Base-by-base conservation (phyloP, 768 basidiomycete genomes). In the Termitomyces sp. region DNA sequence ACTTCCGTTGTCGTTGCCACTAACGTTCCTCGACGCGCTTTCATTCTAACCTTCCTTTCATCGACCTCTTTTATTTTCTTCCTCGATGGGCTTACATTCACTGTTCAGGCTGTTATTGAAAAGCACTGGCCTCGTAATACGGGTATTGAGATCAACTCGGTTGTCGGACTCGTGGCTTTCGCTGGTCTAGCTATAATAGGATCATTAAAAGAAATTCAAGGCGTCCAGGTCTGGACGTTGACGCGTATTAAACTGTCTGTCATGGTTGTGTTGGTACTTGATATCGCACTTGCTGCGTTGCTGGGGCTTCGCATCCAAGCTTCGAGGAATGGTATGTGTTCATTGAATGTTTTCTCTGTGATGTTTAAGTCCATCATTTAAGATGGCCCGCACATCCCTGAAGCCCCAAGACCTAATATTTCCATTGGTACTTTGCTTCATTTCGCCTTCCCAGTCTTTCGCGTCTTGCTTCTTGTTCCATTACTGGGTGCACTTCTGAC, bases 151-250 rank as follows among this genome's bases (percentile, higher is more conserved):
- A 69, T 85, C 66, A 88, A 81, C 62, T 75, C 89, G 41, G 65
- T 91, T 42, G 67, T 86, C 43, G 91, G 89, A 53, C 76, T 91
- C 32, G 64, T 82, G 41, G 87, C 85, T 4, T 90, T 89, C 62
- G 73, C 83, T 35, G 86, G 87, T 37, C 73, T 93, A 48, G 87
- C 89, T 14, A 83, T 84, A 10, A 73, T 91, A 43, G 91, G 91
- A 9, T 79, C 88, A 12, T 91, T 84, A 82, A 91, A 92, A 70
- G 89, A 90, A 59, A 73, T 88, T 54, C 79, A 82, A 30, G 87
- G 86, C 35, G 77, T 85, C 35, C 75, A 82, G 39, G 82, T 89
- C 17, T 91, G 88, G 89, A 78, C 76, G 34, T 66, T 82, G 62
- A 81, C 67, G 59, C 78, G 83, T 46, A 68, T 90, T 63, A 88